These are phyloP conservation scores for Beverwykella pulmonaria DNA, from an alignment of 495 filamentous ascomycete species.

Conservation along the genomic window DNA sequence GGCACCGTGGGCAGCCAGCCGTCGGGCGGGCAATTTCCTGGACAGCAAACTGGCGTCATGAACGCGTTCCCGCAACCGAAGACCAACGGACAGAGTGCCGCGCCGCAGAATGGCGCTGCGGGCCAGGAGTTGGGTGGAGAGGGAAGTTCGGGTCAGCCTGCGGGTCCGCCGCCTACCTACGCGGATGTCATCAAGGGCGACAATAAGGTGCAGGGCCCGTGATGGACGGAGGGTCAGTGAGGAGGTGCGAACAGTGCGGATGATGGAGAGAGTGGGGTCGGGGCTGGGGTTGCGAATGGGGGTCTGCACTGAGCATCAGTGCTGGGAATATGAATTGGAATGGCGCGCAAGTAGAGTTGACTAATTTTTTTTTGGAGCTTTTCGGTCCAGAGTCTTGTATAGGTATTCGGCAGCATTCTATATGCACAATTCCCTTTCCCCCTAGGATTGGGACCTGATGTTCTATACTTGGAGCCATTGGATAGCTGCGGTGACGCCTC, in stretches of 20 bases:
- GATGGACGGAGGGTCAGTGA: neutral
- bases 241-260: neutral
- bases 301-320: too few relatives aligned
- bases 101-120: constrained; percentile 10
- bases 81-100: constrained; percentile 32
- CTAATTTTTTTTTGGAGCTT: too few relatives aligned
- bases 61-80: constrained; percentile 45
- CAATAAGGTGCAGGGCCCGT: constrained; percentile 74
- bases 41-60: constrained; percentile 36
- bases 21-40: constrained; percentile 39
- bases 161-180: constrained; percentile 70
- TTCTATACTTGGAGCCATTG: too few relatives aligned
- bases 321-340: too few relatives aligned
- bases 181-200: constrained; percentile 85
- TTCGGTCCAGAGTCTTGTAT: neutral
- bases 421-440: neutral
- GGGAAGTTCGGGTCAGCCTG: constrained; percentile 37
- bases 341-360: too few relatives aligned
- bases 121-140: constrained; percentile 29
- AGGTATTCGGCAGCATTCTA: neutral
- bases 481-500: neutral
- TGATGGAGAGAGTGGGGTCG: neutral
- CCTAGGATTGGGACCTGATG: too few relatives aligned
- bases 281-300: neutral
- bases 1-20: constrained; percentile 41